phyloP scores from a whole-genome alignment of 345 rosid species.

The Eucalyptus sp. region DNA sequence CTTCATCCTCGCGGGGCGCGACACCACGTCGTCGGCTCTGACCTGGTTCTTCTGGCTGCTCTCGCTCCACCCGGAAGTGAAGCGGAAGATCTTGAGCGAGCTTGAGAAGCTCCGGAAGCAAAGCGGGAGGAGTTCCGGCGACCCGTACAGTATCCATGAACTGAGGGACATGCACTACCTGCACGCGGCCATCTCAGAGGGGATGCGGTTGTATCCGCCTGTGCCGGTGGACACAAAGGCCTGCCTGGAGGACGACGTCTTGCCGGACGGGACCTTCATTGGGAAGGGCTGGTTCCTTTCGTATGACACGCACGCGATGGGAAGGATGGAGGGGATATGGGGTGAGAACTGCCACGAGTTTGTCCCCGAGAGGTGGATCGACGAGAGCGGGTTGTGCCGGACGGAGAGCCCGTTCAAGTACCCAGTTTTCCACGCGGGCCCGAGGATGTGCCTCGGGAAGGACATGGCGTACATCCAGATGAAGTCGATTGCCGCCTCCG shows the following conservation, averaged over 20 bases:
- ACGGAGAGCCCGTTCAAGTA: constrained; percentile 23
- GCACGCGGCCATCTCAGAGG: constrained; percentile 33
- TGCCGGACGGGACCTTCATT: constrained; percentile 25
- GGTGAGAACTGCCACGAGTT: constrained; percentile 27
- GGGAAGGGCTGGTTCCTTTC: constrained; percentile 13
- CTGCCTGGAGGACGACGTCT: constrained; percentile 1
- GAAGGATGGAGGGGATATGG: constrained; percentile 32
- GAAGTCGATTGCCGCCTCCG: constrained; percentile 17
- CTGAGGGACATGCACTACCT: constrained; percentile 28
- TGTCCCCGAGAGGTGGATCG: constrained; percentile 33
- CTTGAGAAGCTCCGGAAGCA: background rate
- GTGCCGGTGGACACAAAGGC: constrained; percentile 25
- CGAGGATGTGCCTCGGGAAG: constrained; percentile 34
- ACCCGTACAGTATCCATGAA: background rate
- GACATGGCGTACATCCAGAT: constrained; percentile 32
- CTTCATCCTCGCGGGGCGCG: constrained; percentile 42
- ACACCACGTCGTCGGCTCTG: constrained; percentile 35
- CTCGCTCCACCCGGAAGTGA: constrained; percentile 2
- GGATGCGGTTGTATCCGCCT: constrained; percentile 41
- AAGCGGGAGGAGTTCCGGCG: background rate
- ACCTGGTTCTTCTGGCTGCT: constrained; percentile 43
- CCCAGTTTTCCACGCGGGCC: constrained; percentile 30
- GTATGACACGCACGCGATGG: constrained; percentile 22
- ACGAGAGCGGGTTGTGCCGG: background rate
- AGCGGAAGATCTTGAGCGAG: constrained; percentile 12